Conservation (phyloP, 2,329 filamentous ascomycete species). For the Aspergillus puulaauensis region DNA sequence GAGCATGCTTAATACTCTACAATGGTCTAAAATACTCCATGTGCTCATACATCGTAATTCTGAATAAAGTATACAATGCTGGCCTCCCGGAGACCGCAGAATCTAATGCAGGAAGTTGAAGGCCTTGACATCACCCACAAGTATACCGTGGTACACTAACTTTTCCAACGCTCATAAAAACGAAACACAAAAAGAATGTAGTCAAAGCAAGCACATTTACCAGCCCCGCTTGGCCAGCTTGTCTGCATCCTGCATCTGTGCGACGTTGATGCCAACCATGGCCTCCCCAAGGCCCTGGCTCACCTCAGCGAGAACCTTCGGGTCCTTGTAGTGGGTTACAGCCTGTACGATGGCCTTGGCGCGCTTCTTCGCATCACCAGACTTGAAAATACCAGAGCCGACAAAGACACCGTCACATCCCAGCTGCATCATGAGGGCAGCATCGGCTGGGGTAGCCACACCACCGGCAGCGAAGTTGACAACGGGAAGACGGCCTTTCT, state of each 20-base stretch:
- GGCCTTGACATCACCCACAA: conserved; percentile 5
- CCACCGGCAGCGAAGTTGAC: conserved; percentile 99
- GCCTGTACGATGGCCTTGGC: conserved; percentile 94
- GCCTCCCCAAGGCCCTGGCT: conserved; percentile 91
- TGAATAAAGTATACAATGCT: conserved; percentile 8
- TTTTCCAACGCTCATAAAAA: conserved; percentile 16
- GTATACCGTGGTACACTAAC: conserved; percentile 8
- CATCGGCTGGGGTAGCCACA: conserved; percentile 97
- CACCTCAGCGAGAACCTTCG: conserved; percentile 81
- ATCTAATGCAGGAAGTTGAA: conserved; percentile 9
- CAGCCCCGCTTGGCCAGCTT: conserved; percentile 84
- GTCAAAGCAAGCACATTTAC: conserved; percentile 49
- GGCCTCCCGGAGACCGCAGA: background rate
- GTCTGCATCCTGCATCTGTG: conserved; percentile 72
- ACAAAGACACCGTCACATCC: conserved; percentile 98
- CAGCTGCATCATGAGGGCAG: conserved; percentile 98
- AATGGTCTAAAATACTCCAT: conserved; percentile 6
- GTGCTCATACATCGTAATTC: conserved; percentile 17
- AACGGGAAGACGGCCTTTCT: conserved; percentile 83
- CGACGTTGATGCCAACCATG: conserved; percentile 93
- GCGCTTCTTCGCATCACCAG: conserved; percentile 81
- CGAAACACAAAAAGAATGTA: background rate
- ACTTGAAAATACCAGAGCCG: conserved; percentile 96
- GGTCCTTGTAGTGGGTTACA: conserved; percentile 84
- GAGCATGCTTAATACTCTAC: background rate